Percentiles rank a stretch among this genome's conserved stretches.
phyloP scores from a whole-genome alignment of 179 eudicot genomes.

The Gypsophila paniculata region DNA sequence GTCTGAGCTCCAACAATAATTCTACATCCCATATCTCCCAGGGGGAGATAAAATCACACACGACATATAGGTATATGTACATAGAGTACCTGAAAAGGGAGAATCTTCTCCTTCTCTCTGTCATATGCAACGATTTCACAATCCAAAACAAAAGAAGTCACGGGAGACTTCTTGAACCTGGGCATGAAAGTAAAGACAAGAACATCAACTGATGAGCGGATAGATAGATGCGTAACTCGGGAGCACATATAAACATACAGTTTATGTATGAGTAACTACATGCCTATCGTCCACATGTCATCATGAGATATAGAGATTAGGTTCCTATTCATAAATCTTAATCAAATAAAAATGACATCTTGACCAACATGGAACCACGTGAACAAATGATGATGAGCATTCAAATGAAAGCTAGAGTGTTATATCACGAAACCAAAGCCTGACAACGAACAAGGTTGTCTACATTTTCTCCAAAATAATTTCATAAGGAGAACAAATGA shows the following conservation, averaged over 20 bases:
- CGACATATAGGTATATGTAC: neutral
- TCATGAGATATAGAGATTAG: conserved; percentile 7
- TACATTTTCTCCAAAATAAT: neutral
- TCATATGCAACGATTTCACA: conserved; percentile 95
- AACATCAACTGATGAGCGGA: neutral
- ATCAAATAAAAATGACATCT: neutral
- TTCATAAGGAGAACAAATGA: neutral
- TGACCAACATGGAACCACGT: neutral
- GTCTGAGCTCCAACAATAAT: neutral
- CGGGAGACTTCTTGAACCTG: conserved; percentile 69
- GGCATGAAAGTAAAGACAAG: conserved; percentile 19
- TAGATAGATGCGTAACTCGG: conserved; percentile 3
- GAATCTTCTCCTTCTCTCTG: conserved; percentile 78
- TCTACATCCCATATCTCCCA: conserved; percentile 2
- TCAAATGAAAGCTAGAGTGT: neutral
- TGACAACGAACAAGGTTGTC: neutral
- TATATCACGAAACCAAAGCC: neutral
- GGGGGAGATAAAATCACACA: neutral
- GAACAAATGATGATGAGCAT: neutral
- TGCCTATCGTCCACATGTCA: neutral
- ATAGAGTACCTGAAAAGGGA: conserved; percentile 75
- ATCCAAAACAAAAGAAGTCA: conserved; percentile 77
- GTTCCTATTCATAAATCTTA: neutral
- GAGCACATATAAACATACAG: conserved; percentile 5
- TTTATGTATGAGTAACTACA: neutral